phyloP scores from a whole-genome alignment of 768 basidiomycete genomes.

The Leucocoprinus birnbaumii region DNA sequence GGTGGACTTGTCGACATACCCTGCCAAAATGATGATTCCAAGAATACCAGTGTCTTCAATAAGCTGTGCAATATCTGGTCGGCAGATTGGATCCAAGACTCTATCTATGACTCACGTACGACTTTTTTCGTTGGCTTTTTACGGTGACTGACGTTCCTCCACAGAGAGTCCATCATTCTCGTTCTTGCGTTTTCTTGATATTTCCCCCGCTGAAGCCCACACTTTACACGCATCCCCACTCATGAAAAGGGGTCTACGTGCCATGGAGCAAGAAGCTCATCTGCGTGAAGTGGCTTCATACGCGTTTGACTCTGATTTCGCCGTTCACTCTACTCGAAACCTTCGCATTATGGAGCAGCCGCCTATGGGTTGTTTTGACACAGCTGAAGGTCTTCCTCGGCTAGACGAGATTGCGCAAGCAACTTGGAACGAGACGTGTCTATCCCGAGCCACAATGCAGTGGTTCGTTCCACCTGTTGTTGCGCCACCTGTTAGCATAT shows the following conservation, averaged over 20 bases:
- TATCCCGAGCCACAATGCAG: constrained; percentile 75
- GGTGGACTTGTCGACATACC: constrained; percentile 73
- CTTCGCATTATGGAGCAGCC: constrained; percentile 31
- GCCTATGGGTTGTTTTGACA: constrained; percentile 28
- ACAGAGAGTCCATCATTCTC: constrained; percentile 53
- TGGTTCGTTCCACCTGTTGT: constrained; percentile 87
- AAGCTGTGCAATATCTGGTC: constrained; percentile 91
- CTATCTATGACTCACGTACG: constrained; percentile 65
- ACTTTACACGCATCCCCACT: constrained; percentile 56
- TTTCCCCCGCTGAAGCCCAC: constrained; percentile 65
- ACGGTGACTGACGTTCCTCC: neutral
- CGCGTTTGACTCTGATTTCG: constrained; percentile 44
- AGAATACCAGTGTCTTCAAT: constrained; percentile 51
- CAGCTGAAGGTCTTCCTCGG: constrained; percentile 43
- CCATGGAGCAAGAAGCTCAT: constrained; percentile 40
- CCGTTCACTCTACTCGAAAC: constrained; percentile 31
- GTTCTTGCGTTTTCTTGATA: constrained; percentile 70
- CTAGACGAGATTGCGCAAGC: constrained; percentile 59
- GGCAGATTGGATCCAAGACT: constrained; percentile 73
- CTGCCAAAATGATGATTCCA: constrained; percentile 42
- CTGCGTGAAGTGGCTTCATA: constrained; percentile 39
- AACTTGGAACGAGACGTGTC: constrained; percentile 72
- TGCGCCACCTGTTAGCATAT: constrained; percentile 77
- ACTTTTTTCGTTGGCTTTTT: constrained; percentile 4
- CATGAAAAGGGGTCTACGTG: constrained; percentile 51